Base-by-base conservation (phyloP, 2,329 filamentous ascomycete species). In the Ophiostoma pallidulum region DNA sequence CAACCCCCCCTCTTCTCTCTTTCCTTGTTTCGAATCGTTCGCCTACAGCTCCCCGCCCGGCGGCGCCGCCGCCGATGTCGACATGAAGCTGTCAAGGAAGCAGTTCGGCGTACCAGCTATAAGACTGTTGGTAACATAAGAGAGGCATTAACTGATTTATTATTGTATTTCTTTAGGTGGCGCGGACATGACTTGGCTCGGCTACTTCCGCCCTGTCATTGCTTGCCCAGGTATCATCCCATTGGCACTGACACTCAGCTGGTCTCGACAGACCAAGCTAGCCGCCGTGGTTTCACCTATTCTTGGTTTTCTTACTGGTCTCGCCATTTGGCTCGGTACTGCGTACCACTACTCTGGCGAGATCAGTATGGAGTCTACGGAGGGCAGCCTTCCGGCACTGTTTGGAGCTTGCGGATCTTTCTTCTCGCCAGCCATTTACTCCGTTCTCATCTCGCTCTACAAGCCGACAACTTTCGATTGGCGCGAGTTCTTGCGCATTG, bases 391-490 rank as follows among this genome's bases (percentile, higher is more conserved):
- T 1, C 69, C 70, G 0, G 64, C 65, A 2, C 58, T 73, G 0
- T 73, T 70, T 46, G 71, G 67, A 1, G 64, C 67, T 1, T 62
- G 68, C 18, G 64, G 61, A 0, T 70, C 70, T 0, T 65, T 70
- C 48, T 72, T 72, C 55, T 66, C 67, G 0, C 71, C 71, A 0
- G 63, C 61, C 0, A 46, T 73, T 0, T 72, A 69, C 53, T 72
- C 70, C 0, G 61, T 73, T 0, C 31, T 69, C 5, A 64, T 73
- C 12, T 73, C 71, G 2, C 52, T 62, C 8, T 64, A 61, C 45
- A 61, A 60, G 16, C 66, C 66, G 0, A 60, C 60, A 45, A 57
- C 51, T 24, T 62, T 60, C 37, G 60, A 62, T 50, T 62, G 59
- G 59, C 52, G 57, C 9, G 56, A 70, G 42, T 73, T 73, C 51